Conservation (phyloP, 2,329 filamentous ascomycete species). For the Coleophoma cylindrospora region DNA sequence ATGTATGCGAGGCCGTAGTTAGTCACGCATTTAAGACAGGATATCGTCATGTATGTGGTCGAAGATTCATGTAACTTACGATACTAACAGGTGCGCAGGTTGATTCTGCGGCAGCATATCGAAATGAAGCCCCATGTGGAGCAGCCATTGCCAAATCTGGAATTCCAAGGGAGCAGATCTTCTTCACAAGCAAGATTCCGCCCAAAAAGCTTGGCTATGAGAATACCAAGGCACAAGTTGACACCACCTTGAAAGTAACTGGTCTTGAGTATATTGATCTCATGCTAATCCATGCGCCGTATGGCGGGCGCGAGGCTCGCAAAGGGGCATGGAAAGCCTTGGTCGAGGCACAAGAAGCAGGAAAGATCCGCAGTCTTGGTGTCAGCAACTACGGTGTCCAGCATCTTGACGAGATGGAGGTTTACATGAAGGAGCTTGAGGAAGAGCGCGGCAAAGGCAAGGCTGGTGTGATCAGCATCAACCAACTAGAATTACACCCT, state of each 20-base stretch:
- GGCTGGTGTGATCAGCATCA: constrained; percentile 72
- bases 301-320: constrained; percentile 48
- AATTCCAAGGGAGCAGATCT: constrained; percentile 48
- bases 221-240: constrained; percentile 56
- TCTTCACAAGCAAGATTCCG: constrained; percentile 59
- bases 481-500: constrained; percentile 86
- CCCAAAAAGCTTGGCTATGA: constrained; percentile 53
- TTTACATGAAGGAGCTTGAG: constrained; percentile 57
- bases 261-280: constrained; percentile 65
- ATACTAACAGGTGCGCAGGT: constrained; percentile 31
- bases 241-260: constrained; percentile 51
- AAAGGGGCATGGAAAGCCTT: constrained; percentile 56
- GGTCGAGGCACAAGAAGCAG: constrained; percentile 57
- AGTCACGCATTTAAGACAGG: constrained; percentile 49
- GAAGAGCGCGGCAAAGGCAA: constrained; percentile 54
- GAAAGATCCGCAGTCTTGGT: constrained; percentile 56
- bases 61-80: background rate
- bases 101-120: constrained; percentile 52
- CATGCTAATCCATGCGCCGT: constrained; percentile 57
- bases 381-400: constrained; percentile 63
- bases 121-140: constrained; percentile 50
- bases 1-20: constrained; percentile 51
- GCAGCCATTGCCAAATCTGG: constrained; percentile 45
- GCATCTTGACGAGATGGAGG: constrained; percentile 56
- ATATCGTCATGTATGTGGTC: constrained; percentile 45